Evolutionary conservation across 2,329 filamentous ascomycete genomes (phyloP), one percentile per base, ranked within the genome.

Genomic region (Epichloe coenophiala): DNA sequence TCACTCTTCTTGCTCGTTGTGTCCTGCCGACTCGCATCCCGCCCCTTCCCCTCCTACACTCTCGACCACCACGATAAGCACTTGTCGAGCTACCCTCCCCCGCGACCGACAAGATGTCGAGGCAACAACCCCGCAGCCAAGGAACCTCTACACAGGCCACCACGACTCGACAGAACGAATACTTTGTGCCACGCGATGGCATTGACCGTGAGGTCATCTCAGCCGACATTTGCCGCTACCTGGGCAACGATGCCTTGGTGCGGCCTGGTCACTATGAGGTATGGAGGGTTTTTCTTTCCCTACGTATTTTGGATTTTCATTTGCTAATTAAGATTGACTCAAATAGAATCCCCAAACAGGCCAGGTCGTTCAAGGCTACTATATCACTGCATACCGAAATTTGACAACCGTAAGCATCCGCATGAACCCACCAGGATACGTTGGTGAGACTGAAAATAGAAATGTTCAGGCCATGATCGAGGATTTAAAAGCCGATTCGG

Each of bases 181-280:
- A 88, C 65, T 89, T 89, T 66, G 81, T 89, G 50, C 83, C 84
- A 44, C 80, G 83, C 61, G 83, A 88, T 67, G 85, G 86, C 63
- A 90, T 90, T 67, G 84, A 86, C 65, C 81, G 85, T 60, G 85
- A 90, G 68, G 86, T 90, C 61, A 88, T 90, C 68, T 87, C 86
- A 56, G 83, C 84, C 64, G 86, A 90, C 65, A 88, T 90, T 58
- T 89, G 86, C 72, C 84, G 85, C 63, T 90, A 88, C 65, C 76
- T 90, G 59, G 86, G 86, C 62, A 88, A 88, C 66, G 86, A 90
- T 73, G 86, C 86, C 58, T 76, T 87, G 61, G 85, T 88, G 63
- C 82, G 83, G 62, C 85, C 84, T 53, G 83, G 83, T 61, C 80
- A 77, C 59, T 84, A 86, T 68, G 80, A 86, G 76, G 84, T 88